Base-by-base conservation (phyloP, 2,329 filamentous ascomycete genomes). In the Macrophomina tecta region DNA sequence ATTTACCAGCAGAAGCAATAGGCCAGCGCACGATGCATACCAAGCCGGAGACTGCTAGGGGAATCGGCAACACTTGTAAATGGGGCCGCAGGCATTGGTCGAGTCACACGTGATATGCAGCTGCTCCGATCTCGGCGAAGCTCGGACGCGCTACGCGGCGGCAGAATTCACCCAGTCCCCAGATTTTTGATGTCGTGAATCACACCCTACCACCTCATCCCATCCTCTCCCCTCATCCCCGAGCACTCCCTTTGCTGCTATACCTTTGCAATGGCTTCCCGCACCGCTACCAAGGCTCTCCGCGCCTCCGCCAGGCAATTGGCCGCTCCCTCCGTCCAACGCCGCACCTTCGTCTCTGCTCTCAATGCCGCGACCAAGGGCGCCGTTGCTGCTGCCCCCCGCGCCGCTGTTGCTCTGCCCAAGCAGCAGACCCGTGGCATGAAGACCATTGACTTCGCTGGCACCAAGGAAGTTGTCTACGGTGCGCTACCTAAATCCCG, bases 371-470 rank as follows among this genome's bases (percentile, higher is more conserved):
- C 82, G 71, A 55, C 48, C 48, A 78, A 79, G 71, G 78, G 81
- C 75, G 77, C 80, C 72, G 77, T 80, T 69, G 78, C 80, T 70
- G 79, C 81, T 72, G 76, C 79, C 60, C 81, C 81, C 73, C 82
- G 80, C 74, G 78, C 81, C 42, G 78, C 80, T 72, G 79, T 82
- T 64, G 77, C 79, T 67, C 73, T 79, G 48, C 77, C 82, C 60
- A 78, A 89, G 80, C 90, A 93, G 85, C 87, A 89, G 77, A 84
- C 87, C 73, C 91, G 95, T 79, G 95, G 95, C 81, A 84, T 97
- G 79, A 98, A 99, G 92, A 97, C 94, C 75, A 94, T 99, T 82
- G 94, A 98, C 89, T 99, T 99, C 82, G 95, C 95, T 73, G 95
- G 93, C 77, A 87, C 87, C 80, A 94, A 96, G 86, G 95, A 99